These are phyloP conservation scores for Penicillium sclerotigenum DNA, from an alignment of 2,329 filamentous ascomycete species.

Conservation along the genomic window DNA sequence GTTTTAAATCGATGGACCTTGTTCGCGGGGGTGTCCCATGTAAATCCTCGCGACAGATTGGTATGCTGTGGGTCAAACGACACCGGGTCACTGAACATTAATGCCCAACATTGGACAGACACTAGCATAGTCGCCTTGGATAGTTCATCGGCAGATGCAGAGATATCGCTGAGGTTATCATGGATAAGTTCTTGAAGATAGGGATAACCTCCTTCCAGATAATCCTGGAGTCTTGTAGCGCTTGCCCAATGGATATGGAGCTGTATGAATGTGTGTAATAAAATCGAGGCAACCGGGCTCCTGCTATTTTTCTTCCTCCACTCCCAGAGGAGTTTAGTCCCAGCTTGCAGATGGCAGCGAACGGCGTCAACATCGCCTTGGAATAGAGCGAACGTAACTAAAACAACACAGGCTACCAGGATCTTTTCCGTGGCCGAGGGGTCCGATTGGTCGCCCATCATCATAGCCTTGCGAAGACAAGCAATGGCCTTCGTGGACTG, in stretches of 20 bases:
- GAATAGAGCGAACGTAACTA: conserved; percentile 1
- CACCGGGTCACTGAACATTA: neutral
- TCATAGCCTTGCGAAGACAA: neutral
- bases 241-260: conserved; percentile 7
- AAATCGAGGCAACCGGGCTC: neutral
- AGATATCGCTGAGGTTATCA: neutral
- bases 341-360: conserved; percentile 4
- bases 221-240: neutral
- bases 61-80: neutral
- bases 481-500: conserved; percentile 5
- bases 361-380: conserved; percentile 4
- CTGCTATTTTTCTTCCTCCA: conserved; percentile 1
- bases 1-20: neutral
- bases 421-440: neutral
- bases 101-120: neutral
- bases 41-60: neutral
- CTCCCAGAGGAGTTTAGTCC: neutral
- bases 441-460: neutral
- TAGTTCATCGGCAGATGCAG: neutral
- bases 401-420: conserved; percentile 1
- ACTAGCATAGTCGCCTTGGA: neutral
- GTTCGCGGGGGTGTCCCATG: neutral
- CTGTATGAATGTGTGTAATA: conserved; percentile 6
- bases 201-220: neutral
- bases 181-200: neutral